Percentiles rank a stretch among this genome's conserved stretches.
Evolutionary conservation across 73 alveolate genomes (phyloP).

Genomic region (Paraurostyla sp.): DNA sequence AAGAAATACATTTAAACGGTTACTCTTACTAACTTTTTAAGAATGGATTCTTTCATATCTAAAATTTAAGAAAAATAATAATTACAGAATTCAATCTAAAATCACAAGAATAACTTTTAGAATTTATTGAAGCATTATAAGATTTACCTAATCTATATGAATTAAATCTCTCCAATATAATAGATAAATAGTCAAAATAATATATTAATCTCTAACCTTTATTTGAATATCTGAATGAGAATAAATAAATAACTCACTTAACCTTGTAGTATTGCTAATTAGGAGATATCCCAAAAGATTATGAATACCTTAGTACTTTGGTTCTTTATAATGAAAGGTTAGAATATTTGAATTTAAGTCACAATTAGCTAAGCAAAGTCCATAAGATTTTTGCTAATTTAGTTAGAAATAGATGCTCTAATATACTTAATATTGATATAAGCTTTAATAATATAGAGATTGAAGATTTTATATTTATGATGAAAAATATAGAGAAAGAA

Average conservation of each 20-base stretch:
- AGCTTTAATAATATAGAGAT: neutral
- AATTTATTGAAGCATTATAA: too few relatives aligned
- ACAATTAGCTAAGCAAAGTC: neutral
- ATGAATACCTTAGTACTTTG: neutral
- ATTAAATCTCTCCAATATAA: neutral
- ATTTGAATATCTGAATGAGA: neutral
- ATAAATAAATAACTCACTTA: neutral
- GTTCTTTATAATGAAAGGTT: neutral
- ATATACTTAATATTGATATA: neutral
- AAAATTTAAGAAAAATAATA: too few relatives aligned
- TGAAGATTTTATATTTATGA: neutral
- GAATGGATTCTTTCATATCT: too few relatives aligned
- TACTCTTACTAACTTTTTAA: too few relatives aligned
- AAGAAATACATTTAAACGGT: neutral
- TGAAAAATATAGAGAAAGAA: neutral
- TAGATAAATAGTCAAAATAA: neutral
- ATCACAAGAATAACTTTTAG: too few relatives aligned
- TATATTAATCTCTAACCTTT: neutral
- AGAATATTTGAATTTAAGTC: neutral
- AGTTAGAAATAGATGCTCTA: slow-evolving; percentile 16
- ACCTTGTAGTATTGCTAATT: neutral
- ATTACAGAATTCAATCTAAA: too few relatives aligned
- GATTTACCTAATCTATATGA: neutral
- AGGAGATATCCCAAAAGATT: neutral
- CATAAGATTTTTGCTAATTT: neutral